phyloP scores from a whole-genome alignment of 164 flowering plant genomes.

The Liriodendron chinense region DNA sequence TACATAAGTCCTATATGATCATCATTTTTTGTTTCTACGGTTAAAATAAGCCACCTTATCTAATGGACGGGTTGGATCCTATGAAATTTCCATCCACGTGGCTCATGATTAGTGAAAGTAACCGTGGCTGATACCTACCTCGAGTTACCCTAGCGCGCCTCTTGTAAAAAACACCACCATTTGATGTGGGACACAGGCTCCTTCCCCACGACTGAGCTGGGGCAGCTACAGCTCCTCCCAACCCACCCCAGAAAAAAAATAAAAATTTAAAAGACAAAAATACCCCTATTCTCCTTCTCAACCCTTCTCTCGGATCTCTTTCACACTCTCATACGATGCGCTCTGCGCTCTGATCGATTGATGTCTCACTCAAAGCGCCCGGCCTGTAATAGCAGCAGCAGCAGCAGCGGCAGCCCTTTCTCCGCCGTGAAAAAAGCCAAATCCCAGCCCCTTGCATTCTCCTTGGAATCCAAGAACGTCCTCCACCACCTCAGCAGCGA shows the following conservation, averaged over 20 bases:
- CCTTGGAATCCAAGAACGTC: constrained; percentile 52
- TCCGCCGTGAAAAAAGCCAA: constrained; percentile 80
- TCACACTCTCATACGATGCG: constrained; percentile 11
- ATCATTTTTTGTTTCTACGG: no score
- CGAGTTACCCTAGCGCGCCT: no score
- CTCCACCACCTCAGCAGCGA: constrained; percentile 26
- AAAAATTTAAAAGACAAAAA: background rate
- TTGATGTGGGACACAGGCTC: no score
- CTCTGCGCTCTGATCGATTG: constrained; percentile 22
- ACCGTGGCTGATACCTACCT: no score
- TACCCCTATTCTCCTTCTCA: background rate
- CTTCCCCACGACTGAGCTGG: background rate
- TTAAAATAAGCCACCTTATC: no score
- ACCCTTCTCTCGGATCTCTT: background rate
- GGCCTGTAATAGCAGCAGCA: constrained; percentile 11
- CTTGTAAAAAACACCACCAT: no score
- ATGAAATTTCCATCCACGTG: no score
- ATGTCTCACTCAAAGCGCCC: constrained; percentile 41
- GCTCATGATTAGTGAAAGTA: no score
- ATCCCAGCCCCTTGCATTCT: constrained; percentile 44
- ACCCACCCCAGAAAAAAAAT: background rate
- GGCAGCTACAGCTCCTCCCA: background rate
- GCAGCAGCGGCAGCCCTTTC: constrained; percentile 13
- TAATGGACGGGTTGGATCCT: no score
- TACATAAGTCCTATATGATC: no score